Conservation (phyloP, 73 alveolate genomes). For the Paraurostyla sp. region DNA sequence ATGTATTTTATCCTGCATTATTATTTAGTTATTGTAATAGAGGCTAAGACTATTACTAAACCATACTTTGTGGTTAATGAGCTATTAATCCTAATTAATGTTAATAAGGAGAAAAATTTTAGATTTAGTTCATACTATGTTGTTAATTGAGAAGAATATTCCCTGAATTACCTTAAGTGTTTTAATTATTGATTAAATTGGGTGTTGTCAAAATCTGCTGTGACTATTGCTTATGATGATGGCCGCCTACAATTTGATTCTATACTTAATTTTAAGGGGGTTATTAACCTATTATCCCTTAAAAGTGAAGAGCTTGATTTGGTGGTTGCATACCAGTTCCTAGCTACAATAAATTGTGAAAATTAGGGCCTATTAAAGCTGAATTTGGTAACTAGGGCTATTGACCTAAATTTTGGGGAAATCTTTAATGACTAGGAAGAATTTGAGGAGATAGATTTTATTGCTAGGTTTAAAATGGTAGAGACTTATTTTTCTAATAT, state of each 20-base stretch:
- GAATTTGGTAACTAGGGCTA: too few species aligned
- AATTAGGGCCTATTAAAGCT: too few species aligned
- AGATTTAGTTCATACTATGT: slow-evolving; percentile 22
- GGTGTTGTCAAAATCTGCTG: too few species aligned
- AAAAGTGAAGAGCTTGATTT: background rate
- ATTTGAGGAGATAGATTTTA: background rate
- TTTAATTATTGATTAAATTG: too few species aligned
- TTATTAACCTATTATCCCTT: background rate
- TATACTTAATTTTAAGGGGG: background rate
- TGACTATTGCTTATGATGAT: background rate
- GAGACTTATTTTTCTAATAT: background rate
- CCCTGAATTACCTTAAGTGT: slow-evolving; percentile 12
- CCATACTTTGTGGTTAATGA: background rate
- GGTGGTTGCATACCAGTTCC: background rate
- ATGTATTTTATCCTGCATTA: background rate
- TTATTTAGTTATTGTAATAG: background rate
- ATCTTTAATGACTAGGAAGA: background rate
- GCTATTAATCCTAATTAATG: slow-evolving; percentile 30
- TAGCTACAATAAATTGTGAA: background rate
- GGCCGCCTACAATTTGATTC: background rate
- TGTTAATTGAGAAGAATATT: slow-evolving; percentile 17
- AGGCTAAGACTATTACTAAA: background rate
- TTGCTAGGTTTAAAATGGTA: background rate
- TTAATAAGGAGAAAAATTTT: background rate
- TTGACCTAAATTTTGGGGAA: background rate